Evolutionary conservation across 2,329 filamentous ascomycete genomes (phyloP).

Genomic region (Talaromyces sp.): DNA sequence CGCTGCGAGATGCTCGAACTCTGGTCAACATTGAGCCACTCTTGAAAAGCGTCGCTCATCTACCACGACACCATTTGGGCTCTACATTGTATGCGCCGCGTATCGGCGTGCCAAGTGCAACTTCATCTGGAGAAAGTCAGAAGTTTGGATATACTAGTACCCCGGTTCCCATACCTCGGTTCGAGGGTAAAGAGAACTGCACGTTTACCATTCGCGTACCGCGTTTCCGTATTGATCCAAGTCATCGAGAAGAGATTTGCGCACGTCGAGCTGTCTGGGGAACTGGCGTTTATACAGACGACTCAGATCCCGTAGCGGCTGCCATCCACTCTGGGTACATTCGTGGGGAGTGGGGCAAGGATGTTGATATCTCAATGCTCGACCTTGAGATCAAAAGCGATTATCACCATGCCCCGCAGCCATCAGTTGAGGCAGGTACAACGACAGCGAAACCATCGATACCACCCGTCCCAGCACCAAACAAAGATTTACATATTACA

Average conservation of each 20-base stretch:
- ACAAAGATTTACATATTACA: constrained; percentile 81
- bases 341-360: constrained; percentile 76
- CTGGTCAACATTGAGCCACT: constrained; percentile 65
- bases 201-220: constrained; percentile 85
- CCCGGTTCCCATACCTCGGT: constrained; percentile 70
- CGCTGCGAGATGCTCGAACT: constrained; percentile 56
- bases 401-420: constrained; percentile 40
- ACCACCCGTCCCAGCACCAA: constrained; percentile 51
- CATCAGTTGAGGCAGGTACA: constrained; percentile 12
- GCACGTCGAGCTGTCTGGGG: constrained; percentile 79
- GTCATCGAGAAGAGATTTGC: constrained; percentile 77
- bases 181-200: constrained; percentile 77
- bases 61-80: constrained; percentile 74
- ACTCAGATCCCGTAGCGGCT: constrained; percentile 87
- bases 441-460: constrained; percentile 21
- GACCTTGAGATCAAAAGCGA: constrained; percentile 48
- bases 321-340: constrained; percentile 94
- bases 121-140: constrained; percentile 41
- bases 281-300: constrained; percentile 90
- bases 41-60: constrained; percentile 63
- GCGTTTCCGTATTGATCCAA: constrained; percentile 64
- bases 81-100: constrained; percentile 73
- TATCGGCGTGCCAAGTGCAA: constrained; percentile 47
- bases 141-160: constrained; percentile 55
- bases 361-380: constrained; percentile 66